These are phyloP conservation scores for Aegilops longissima DNA, from an alignment of 176 grass and related monocot species.

Conservation along the genomic window DNA sequence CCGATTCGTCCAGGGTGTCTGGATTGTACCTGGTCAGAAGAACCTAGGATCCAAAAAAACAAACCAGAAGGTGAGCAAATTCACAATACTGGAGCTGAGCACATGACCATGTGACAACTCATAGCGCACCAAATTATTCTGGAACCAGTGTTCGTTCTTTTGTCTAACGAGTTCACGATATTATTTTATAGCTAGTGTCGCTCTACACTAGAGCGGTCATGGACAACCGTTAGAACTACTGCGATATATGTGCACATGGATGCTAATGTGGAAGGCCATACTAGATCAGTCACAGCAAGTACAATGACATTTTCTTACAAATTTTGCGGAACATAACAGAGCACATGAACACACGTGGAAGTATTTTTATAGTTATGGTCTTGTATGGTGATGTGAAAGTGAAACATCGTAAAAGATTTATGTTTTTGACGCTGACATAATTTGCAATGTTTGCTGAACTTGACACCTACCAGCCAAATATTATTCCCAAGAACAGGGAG, in stretches of 20 bases:
- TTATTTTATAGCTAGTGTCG: background rate
- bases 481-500: background rate
- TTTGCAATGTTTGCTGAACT: background rate
- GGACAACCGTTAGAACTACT: background rate
- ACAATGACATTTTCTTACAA: background rate
- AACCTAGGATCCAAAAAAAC: slow-evolving; percentile 30
- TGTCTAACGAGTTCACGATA: background rate
- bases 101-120: background rate
- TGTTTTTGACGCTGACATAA: background rate
- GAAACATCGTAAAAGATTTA: background rate
- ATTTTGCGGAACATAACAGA: background rate
- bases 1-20: slow-evolving; percentile 53
- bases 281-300: background rate
- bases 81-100: background rate
- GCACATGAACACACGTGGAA: background rate
- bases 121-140: background rate
- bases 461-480: background rate
- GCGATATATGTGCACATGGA: background rate
- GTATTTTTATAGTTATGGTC: background rate
- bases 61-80: background rate
- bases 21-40: slow-evolving; percentile 44
- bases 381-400: background rate
- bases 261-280: background rate
- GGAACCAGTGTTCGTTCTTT: background rate
- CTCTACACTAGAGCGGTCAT: background rate